Evolutionary conservation across 1,284 basidiomycete genomes (phyloP), one percentile per base, ranked within the genome.

Genomic region (Macrocystidia cucumis): DNA sequence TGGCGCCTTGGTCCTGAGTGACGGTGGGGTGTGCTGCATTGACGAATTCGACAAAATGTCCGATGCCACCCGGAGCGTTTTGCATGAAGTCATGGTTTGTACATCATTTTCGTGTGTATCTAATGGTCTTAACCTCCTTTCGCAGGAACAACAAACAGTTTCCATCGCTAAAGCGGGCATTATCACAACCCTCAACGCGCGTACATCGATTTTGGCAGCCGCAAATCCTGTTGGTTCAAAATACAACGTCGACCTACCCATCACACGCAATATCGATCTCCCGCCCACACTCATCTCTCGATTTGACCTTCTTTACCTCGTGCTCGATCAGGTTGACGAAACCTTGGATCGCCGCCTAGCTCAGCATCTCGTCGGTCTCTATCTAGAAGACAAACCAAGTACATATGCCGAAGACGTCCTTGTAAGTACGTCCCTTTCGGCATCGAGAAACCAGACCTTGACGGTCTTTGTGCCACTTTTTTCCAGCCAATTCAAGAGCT

Each of bases 41-140:
- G 96, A 98, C 66, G 96, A 98, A 60, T 98, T 99, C 57, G 95
- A 99, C 75, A 99, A 99, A 67, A 99, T 98, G 96, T 95, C 98
- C 59, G 78, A 98, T 31, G 82, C 90, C 2, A 96, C 98, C 59
- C 96, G 98, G 59, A 92, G 98, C 28, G 96, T 96, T 22, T 98
- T 99, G 48, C 96, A 99, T 72, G 95, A 98, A 72, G 93, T 96
- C 2, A 98, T 98, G 95, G 95, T n/a, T n/a, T n/a, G n/a, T n/a
- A n/a, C n/a, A n/a, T n/a, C n/a, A n/a, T n/a, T n/a, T n/a, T n/a
- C n/a, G n/a, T n/a, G n/a, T n/a, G n/a, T n/a, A n/a, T n/a, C n/a
- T n/a, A n/a, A n/a, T n/a, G n/a, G n/a, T n/a, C n/a, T n/a, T n/a
- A n/a, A n/a, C n/a, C n/a, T n/a, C n/a, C n/a, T n/a, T n/a, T n/a